These are phyloP conservation scores for Ophiocordyceps polyrhachis-furcata DNA, from an alignment of 2,329 filamentous ascomycete species.

Conservation along the genomic window DNA sequence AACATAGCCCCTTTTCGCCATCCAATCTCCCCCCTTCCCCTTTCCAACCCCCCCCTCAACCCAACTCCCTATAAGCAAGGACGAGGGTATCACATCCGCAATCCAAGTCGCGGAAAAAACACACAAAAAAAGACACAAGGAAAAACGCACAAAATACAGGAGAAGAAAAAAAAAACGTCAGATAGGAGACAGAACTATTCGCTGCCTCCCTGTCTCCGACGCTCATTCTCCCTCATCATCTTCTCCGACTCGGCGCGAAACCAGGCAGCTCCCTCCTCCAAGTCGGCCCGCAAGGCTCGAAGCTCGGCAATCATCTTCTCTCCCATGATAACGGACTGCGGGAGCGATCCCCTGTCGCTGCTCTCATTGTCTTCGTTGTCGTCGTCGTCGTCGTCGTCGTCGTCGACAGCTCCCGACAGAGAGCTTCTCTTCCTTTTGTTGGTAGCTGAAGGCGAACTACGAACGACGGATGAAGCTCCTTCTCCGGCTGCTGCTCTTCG, in stretches of 20 bases:
- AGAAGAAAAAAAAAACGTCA: neutral
- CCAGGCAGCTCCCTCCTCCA: conserved; percentile 28
- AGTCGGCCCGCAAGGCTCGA: conserved; percentile 21
- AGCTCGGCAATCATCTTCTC: conserved; percentile 18
- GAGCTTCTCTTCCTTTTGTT: neutral
- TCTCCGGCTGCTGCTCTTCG: neutral
- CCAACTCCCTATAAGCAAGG: neutral
- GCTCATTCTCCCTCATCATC: conserved; percentile 16
- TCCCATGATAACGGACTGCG: neutral
- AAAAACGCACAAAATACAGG: neutral
- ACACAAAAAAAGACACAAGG: neutral
- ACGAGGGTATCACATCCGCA: neutral
- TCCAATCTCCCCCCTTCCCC: neutral
- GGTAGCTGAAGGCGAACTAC: neutral
- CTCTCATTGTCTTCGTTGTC: neutral
- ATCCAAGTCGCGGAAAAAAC: neutral
- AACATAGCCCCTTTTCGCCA: neutral
- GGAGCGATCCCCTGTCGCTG: neutral
- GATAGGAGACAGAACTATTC: neutral
- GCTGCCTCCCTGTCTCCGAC: neutral
- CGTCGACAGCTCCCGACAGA: neutral
- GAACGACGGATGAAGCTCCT: neutral
- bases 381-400: neutral
- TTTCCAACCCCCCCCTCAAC: too few species aligned
- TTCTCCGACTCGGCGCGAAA: conserved; percentile 25